Percentiles rank a stretch among this genome's conserved stretches.
Evolutionary conservation across 148 eudicot species (phyloP).

Genomic region (Camellia sinensis): DNA sequence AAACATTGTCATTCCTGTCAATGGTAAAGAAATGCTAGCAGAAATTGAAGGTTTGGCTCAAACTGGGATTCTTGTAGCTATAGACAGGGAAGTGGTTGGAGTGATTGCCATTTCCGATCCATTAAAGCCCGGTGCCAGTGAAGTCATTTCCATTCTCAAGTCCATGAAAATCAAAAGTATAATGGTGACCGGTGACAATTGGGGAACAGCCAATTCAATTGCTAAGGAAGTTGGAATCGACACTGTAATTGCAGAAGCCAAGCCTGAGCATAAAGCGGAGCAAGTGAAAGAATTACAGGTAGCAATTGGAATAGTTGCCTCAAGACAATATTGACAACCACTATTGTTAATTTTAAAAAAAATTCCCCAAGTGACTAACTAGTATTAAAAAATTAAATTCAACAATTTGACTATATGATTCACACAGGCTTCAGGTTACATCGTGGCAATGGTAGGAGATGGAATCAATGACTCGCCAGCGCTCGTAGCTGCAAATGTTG

Average conservation of each 20-base stretch:
- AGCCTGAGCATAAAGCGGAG: conserved; percentile 67
- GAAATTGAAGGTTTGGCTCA: conserved; percentile 71
- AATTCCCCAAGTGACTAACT: too few species aligned
- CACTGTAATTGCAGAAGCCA: conserved; percentile 72
- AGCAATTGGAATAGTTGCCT: neutral
- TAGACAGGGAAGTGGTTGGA: conserved; percentile 52
- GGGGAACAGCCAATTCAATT: conserved; percentile 79
- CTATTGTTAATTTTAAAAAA: too few species aligned
- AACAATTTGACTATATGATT: neutral
- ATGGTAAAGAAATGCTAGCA: conserved; percentile 61
- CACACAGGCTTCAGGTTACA: conserved; percentile 60
- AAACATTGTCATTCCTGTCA: conserved; percentile 38
- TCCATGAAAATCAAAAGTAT: conserved; percentile 72
- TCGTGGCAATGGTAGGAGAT: conserved; percentile 97
- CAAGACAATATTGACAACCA: neutral
- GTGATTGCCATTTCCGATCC: conserved; percentile 75
- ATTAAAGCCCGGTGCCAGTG: conserved; percentile 59
- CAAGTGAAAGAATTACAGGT: conserved; percentile 78
- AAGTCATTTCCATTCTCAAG: conserved; percentile 69
- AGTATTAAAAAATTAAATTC: too few species aligned
- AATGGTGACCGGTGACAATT: conserved; percentile 79
- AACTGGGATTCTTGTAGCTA: conserved; percentile 72
- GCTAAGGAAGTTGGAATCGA: conserved; percentile 75
- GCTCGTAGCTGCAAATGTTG: conserved; percentile 91
- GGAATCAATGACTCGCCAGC: conserved; percentile 98